Evolutionary conservation across 2,329 filamentous ascomycete genomes (phyloP), one percentile per base, ranked within the genome.

Genomic region (Aspergillus candidus): DNA sequence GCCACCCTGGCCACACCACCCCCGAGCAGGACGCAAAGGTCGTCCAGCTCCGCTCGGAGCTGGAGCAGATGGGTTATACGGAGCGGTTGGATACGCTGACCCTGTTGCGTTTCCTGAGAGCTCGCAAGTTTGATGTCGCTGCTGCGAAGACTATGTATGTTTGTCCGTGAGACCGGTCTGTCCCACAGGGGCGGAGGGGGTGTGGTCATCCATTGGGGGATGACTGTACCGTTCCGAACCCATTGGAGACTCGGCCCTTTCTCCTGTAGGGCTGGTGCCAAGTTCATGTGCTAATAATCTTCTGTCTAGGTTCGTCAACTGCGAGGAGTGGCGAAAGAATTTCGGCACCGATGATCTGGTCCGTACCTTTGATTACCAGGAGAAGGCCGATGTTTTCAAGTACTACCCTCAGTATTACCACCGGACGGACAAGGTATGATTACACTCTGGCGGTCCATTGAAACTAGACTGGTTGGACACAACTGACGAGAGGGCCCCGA

Each of bases 341-440:
- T 93, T 86, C 61, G 82, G 86, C 51, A 86, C 94, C 29, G 88
- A 96, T 70, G 78, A 90, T 52, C 78, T 88, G 32, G 80, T 91
- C 43, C 81, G 80, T 51, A 84, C 73, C 57, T 95, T 94, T 76
- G 82, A 93, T 48, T 96, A 95, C 74, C 77, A 77, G 52, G 90
- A 96, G 78, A 93, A 91, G 70, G 66, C 79, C 43, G 68, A 91
- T 64, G 79, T 98, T 47, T 87, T 87, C 70, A 75, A 91, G 71
- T 95, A 86, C 77, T 98, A 98, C 73, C 88, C 88, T 38, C 93
- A 98, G 73, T 98, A 93, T 76, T 98, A 98, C 75, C 93, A 98
- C 80, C 96, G 96, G 54, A 74, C 69, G 1, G 72, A 74, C 53
- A 74, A 72, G 68, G 77, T 79, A 64, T 14, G 62, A 51, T 36